phyloP scores from a whole-genome alignment of 768 basidiomycete genomes.

The Roridomyces roridus region DNA sequence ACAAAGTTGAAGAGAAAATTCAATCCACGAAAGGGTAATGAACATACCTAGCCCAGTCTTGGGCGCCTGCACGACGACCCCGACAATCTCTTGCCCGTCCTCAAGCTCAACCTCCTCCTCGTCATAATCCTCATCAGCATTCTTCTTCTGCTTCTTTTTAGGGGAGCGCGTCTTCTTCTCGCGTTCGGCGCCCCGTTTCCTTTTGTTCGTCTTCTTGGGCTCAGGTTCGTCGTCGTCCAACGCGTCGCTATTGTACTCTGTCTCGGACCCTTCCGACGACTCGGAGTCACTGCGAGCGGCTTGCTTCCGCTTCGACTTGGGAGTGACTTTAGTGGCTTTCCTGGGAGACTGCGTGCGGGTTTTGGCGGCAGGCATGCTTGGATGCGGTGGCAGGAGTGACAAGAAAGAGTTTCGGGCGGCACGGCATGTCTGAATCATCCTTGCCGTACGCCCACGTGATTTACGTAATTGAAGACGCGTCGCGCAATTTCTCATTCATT shows the following conservation, averaged over 20 bases:
- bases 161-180: constrained; percentile 31
- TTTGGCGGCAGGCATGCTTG: constrained; percentile 3
- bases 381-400: too few species aligned
- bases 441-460: too few species aligned
- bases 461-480: too few species aligned
- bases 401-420: too few species aligned
- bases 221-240: constrained; percentile 44
- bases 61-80: constrained; percentile 80
- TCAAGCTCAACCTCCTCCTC: constrained; percentile 49
- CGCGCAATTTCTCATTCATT: too few species aligned
- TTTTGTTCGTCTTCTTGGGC: constrained; percentile 30
- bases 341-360: not conserved
- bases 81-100: constrained; percentile 76
- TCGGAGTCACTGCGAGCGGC: not conserved
- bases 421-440: too few species aligned
- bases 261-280: constrained; percentile 16
- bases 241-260: constrained; percentile 49
- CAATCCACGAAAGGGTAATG: not conserved
- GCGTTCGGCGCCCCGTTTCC: constrained; percentile 29
- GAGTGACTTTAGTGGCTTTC: not conserved
- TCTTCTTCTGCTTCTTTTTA: constrained; percentile 36
- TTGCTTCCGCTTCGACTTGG: constrained; percentile 1
- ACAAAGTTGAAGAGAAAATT: not conserved
- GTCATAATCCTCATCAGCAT: too few species aligned
- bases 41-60: constrained; percentile 77